Evolutionary conservation across 257 asterid species (phyloP).

Genomic region (Gentiana dahurica): DNA sequence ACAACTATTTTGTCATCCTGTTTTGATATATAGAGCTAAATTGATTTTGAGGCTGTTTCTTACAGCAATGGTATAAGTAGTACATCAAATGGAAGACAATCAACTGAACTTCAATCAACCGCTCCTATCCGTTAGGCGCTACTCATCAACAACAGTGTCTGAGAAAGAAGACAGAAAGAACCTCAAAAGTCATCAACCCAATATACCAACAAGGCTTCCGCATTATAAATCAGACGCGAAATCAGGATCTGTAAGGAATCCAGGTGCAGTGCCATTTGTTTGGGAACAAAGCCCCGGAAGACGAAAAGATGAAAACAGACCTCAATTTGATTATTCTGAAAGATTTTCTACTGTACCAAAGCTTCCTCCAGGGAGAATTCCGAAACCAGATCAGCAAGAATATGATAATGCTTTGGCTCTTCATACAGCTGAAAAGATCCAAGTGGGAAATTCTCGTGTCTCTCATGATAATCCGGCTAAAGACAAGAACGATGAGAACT

Average conservation of each 20-base stretch:
- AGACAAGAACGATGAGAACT: slow-evolving; percentile 12
- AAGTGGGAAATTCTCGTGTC: slow-evolving; percentile 3
- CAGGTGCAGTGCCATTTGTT: slow-evolving; percentile 62
- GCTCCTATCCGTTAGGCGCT: slow-evolving; percentile 55
- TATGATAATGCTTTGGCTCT: slow-evolving; percentile 13
- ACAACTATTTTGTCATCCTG: too few species aligned
- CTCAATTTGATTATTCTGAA: slow-evolving; percentile 5
- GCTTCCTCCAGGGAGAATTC: slow-evolving; percentile 58
- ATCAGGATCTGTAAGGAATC: slow-evolving; percentile 65
- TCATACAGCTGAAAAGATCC: slow-evolving; percentile 10
- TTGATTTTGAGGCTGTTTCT: slow-evolving; percentile 2
- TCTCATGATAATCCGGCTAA: slow-evolving; percentile 5
- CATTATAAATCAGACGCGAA: slow-evolving; percentile 46
- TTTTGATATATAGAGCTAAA: too few species aligned
- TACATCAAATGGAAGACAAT: slow-evolving; percentile 50
- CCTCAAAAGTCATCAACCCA: slow-evolving; percentile 9
- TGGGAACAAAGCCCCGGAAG: slow-evolving; percentile 81
- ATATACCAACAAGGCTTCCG: slow-evolving; percentile 42
- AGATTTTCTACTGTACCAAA: slow-evolving; percentile 42
- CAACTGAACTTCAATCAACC: slow-evolving; percentile 54
- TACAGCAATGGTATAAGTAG: slow-evolving; percentile 23
- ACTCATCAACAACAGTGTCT: slow-evolving; percentile 19
- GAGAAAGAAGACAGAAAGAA: slow-evolving; percentile 19
- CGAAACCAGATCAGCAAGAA: slow-evolving; percentile 23
- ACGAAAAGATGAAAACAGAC: slow-evolving; percentile 39